These are phyloP conservation scores for Fistulifera pelliculosa DNA, from an alignment of 108 stramenopile genomes.

Conservation along the genomic window DNA sequence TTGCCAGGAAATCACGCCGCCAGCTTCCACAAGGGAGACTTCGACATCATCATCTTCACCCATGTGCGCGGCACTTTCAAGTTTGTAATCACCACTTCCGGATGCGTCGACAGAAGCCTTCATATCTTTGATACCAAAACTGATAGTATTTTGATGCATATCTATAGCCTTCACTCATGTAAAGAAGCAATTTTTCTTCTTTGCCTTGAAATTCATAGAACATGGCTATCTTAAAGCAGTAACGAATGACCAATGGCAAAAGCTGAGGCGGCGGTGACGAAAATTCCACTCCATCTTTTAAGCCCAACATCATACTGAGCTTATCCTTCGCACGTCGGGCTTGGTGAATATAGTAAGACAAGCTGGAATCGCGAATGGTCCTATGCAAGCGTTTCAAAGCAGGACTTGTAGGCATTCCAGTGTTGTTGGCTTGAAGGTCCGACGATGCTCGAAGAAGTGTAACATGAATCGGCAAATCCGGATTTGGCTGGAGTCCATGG, in stretches of 20 bases:
- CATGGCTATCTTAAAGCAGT: slow-evolving; percentile 52
- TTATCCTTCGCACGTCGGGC: slow-evolving; percentile 33
- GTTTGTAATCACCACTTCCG: not conserved
- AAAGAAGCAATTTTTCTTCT: slow-evolving; percentile 33
- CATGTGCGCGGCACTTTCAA: not conserved
- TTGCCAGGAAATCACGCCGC: slow-evolving; percentile 3
- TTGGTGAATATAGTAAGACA: slow-evolving; percentile 33
- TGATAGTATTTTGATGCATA: slow-evolving; percentile 31
- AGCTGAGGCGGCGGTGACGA: slow-evolving; percentile 9
- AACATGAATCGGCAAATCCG: not conserved
- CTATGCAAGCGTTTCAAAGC: slow-evolving; percentile 28
- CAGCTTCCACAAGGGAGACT: slow-evolving; percentile 13
- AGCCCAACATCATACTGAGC: slow-evolving; percentile 15
- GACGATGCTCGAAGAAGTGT: slow-evolving; percentile 7
- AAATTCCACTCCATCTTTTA: not conserved
- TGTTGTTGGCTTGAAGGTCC: slow-evolving; percentile 11
- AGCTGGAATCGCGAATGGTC: slow-evolving; percentile 22
- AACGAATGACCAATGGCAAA: slow-evolving; percentile 45
- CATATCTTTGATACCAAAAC: slow-evolving; percentile 9
- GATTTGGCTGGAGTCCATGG: not conserved
- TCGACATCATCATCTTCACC: slow-evolving; percentile 31
- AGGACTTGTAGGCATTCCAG: slow-evolving; percentile 6
- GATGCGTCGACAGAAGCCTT: not conserved
- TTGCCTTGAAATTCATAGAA: slow-evolving; percentile 57
- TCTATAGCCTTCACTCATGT: slow-evolving; percentile 44